Percentiles rank a stretch among this genome's conserved stretches.
Evolutionary conservation across 2,329 filamentous ascomycete species (phyloP).

Genomic region (Neurospora sp.): DNA sequence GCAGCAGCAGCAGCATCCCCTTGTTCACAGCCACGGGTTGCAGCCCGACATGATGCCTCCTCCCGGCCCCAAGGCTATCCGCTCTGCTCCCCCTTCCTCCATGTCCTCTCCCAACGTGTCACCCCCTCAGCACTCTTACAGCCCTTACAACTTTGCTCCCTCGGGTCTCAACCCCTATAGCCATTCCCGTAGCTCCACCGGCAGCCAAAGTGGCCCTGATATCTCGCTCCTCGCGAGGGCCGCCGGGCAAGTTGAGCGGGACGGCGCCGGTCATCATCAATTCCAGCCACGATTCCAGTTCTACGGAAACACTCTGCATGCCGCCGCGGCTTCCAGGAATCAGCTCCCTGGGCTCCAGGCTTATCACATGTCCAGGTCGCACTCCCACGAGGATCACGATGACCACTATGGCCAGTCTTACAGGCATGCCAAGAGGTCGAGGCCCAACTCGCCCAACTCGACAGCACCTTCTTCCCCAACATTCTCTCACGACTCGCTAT

Average conservation of each 20-base stretch:
- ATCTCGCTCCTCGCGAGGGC: conserved; percentile 53
- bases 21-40: conserved; percentile 31
- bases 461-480: conserved; percentile 93
- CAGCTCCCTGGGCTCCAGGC: conserved; percentile 69
- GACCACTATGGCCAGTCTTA: conserved; percentile 63
- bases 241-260: conserved; percentile 53
- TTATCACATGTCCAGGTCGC: conserved; percentile 91
- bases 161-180: conserved; percentile 39
- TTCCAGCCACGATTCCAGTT: conserved; percentile 40
- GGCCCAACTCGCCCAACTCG: conserved; percentile 89
- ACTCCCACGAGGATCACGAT: conserved; percentile 70
- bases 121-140: conserved; percentile 75
- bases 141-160: conserved; percentile 48
- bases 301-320: conserved; percentile 38
- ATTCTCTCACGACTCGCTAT: conserved; percentile 91
- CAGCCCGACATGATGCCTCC: conserved; percentile 65
- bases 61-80: conserved; percentile 67
- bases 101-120: conserved; percentile 92
- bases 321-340: conserved; percentile 38
- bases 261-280: conserved; percentile 36
- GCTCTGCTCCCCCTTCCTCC: conserved; percentile 79
- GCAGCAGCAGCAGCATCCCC: conserved; percentile 30
- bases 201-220: conserved; percentile 37
- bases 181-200: conserved; percentile 29
- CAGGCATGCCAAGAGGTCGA: conserved; percentile 74